Percentiles rank a stretch among this genome's conserved stretches.
phyloP scores from a whole-genome alignment of 257 asterid genomes.

The Salvia hispanica region DNA sequence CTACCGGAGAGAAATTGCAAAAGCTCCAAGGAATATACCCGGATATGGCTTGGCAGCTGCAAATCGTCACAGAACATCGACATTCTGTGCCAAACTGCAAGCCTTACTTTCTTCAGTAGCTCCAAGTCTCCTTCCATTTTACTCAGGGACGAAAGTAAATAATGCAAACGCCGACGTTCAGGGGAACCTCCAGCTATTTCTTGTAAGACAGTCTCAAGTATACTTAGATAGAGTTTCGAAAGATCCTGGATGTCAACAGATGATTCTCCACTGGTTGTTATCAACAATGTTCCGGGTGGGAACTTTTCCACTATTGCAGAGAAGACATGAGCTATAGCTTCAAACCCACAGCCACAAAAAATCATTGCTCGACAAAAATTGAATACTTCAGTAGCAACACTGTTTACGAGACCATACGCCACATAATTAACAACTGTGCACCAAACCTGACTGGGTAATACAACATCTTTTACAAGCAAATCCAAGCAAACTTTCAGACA shows the following conservation, averaged over 20 bases:
- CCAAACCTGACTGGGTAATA: conserved; percentile 81
- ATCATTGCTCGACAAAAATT: conserved; percentile 78
- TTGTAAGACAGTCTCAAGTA: conserved; percentile 60
- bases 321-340: conserved; percentile 54
- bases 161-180: conserved; percentile 48
- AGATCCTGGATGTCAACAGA: conserved; percentile 60
- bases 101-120: conserved; percentile 61
- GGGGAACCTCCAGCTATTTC: conserved; percentile 56
- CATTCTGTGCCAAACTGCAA: conserved; percentile 75
- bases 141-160: conserved; percentile 73
- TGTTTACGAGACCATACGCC: conserved; percentile 51
- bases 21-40: conserved; percentile 79
- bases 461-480: conserved; percentile 52
- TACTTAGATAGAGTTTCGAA: conserved; percentile 60
- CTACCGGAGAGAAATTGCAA: conserved; percentile 77
- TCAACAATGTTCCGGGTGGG: conserved; percentile 42
- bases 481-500: conserved; percentile 57
- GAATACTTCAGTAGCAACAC: conserved; percentile 47
- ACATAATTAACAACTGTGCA: conserved; percentile 54
- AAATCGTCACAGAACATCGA: conserved; percentile 66
- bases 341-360: conserved; percentile 68
- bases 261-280: conserved; percentile 26
- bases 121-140: conserved; percentile 69
- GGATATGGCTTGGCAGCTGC: conserved; percentile 64
- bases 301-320: conserved; percentile 41